Conservation (phyloP, 2,329 filamentous ascomycete genomes). For the Phialophora macrospora region DNA sequence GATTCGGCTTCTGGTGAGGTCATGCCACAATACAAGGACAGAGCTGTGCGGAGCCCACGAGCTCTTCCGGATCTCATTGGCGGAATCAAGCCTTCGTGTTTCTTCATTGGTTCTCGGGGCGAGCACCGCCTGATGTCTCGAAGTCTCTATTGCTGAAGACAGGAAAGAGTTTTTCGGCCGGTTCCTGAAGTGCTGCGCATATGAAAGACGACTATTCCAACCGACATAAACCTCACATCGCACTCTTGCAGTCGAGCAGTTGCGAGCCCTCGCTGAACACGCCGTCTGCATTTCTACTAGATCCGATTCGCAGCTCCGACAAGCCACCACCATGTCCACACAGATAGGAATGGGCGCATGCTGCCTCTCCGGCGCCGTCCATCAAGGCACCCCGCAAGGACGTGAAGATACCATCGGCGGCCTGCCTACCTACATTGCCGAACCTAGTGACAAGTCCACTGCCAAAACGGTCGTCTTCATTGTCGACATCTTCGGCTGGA, state of each 20-base stretch:
- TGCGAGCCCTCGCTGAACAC: background rate
- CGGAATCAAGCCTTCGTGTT: background rate
- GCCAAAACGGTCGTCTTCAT: conserved; percentile 55
- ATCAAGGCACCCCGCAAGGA: conserved; percentile 41
- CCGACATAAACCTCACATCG: background rate
- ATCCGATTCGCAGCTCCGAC: background rate
- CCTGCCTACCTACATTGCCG: conserved; percentile 51
- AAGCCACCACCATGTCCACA: conserved; percentile 43
- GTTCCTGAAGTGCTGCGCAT: background rate
- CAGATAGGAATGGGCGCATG: conserved; percentile 49
- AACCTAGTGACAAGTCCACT: conserved; percentile 49
- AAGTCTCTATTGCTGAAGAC: background rate
- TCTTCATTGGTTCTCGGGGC: background rate
- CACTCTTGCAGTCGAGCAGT: background rate
- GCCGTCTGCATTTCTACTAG: background rate
- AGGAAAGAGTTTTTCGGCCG: background rate
- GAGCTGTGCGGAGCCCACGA: background rate
- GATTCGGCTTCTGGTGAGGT: background rate
- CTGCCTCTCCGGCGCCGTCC: conserved; percentile 47
- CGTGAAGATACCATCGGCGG: conserved; percentile 49
- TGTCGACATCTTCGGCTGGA: conserved; percentile 56
- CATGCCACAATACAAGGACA: background rate
- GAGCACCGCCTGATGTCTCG: background rate
- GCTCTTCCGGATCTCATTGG: background rate
- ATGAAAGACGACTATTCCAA: no score